Base-by-base conservation (phyloP, 2,329 filamentous ascomycete species). In the Rachicladosporium sp. region DNA sequence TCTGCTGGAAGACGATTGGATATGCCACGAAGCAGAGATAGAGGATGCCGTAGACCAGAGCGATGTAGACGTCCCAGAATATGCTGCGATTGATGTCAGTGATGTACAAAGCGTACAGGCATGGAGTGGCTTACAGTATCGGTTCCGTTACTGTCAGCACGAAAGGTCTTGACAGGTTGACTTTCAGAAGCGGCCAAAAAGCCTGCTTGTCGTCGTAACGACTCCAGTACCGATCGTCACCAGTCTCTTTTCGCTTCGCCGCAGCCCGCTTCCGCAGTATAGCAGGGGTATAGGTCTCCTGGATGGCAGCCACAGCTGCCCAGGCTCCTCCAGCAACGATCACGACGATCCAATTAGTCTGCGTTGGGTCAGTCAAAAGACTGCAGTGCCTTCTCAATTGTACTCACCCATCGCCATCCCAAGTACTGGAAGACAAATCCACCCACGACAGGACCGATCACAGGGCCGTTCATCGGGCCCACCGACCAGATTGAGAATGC, bases 21-120 rank as follows among this genome's bases (percentile, higher is more conserved):
- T 93, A 93, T 9, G 84, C 85, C n/a, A 93, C 80, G 64, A 94
- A 94, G 61, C 85, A 93, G 27, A 94, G 76, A 54, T 91, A 91
- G 1, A 95, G 68, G 32, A 93, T 86, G 11, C 78, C 83, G 57
- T 94, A 94, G 29, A 93, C 76, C 31, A 93, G 66, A 1, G 82
- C 74, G 46, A 82, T 74, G 49, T 81, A 82, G 29, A 78, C 58
- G 52, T 81, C 74, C 77, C 77, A 89, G 56, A 78, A 78, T 23
- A 88, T 82, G 36, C 23, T 27, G 23, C 23, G 23, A 6, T 27
- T 27, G 23, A 8, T 27, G 23, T 27, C 23, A 27, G 23, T 27
- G 23, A 27, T 27, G 23, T 27, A 27, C 23, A 27, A 27, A 7
- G 23, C 23, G 23, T 27, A 27, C 23, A 27, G 23, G 7, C 23